Base-by-base conservation (phyloP, 257 asterid species). In the Nicotiana attenuata region DNA sequence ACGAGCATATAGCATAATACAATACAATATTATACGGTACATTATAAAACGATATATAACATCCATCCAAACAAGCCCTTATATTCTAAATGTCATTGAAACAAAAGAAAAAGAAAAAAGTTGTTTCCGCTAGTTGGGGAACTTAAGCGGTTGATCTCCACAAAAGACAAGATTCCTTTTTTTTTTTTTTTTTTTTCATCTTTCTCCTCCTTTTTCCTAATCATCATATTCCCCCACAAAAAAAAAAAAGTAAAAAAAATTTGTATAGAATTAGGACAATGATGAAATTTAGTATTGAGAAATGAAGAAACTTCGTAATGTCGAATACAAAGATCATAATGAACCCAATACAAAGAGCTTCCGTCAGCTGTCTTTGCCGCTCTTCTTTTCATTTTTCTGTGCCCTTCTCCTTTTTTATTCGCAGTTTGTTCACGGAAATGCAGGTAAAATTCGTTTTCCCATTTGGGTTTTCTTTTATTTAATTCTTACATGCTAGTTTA, bases 361-460 rank as follows among this genome's bases (percentile, higher is more conserved):
- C 17, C 80, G 83, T 80, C 84, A 87, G 84, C 90, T 90, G 8
- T 90, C 93, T 28, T 60, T 87, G 61, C 90, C 92, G 5, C 84
- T 92, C 22, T 86, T 92, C 84, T 88, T 90, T 84, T 87, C 94
- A 8, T 77, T 92, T 80, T 92, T 94, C 92, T 88, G 91, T 28
- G 80, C 83, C 61, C 53, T 83, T 81, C 31, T 92, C 9, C 83
- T 91, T 86, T 88, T 91, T 82, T 91, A 89, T 82, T 85, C 96
- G 66, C 82, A 82, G 81, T 87, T 91, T 83, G 90, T 45, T 82
- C 84, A 92, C 52, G 93, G 93, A 38, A 91, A 89, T 67, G 91
- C 87, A 91, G 95, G 98, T 95, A 85, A 73, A n/a, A 41, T 26
- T 53, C 38, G 22, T 75, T 3, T 59, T 10, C 65, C 66, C 52